phyloP scores from a whole-genome alignment of 805 yeast species.

The Kazachstania taianensis region DNA sequence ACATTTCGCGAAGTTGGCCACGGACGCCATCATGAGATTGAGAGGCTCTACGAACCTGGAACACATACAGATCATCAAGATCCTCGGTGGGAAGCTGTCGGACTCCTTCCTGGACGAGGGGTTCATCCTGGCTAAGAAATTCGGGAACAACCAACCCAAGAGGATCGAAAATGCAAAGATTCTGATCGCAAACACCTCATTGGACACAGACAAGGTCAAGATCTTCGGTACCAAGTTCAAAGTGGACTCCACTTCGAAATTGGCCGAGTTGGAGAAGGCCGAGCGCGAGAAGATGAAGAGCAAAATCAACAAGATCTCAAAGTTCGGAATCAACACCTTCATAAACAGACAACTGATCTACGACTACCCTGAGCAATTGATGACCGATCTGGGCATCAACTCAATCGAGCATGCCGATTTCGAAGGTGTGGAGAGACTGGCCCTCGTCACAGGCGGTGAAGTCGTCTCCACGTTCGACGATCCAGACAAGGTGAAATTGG shows the following conservation, averaged over 20 bases:
- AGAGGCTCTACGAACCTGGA: conserved; percentile 82
- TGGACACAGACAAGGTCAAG: conserved; percentile 96
- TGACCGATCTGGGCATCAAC: conserved; percentile 77
- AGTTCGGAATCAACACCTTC: conserved; percentile 79
- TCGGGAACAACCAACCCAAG: conserved; percentile 93
- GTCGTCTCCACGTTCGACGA: conserved; percentile 93
- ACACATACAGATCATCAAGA: conserved; percentile 87
- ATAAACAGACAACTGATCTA: conserved; percentile 94
- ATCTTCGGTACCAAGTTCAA: conserved; percentile 96
- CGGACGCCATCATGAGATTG: conserved; percentile 82
- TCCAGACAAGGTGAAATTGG: conserved; percentile 78
- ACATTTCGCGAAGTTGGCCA: conserved; percentile 80
- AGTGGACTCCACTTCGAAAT: conserved; percentile 87
- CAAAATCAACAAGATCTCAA: conserved; percentile 81
- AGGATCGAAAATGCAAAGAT: conserved; percentile 72
- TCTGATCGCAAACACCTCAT: conserved; percentile 86
- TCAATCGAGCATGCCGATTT: conserved; percentile 97
- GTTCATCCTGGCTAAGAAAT: conserved; percentile 79
- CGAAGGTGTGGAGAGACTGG: conserved; percentile 93
- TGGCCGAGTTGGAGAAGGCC: conserved; percentile 89
- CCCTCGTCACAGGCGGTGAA: conserved; percentile 96
- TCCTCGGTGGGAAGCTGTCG: conserved; percentile 81
- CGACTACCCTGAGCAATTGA: conserved; percentile 95
- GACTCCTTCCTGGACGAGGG: conserved; percentile 96
- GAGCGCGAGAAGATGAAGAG: conserved; percentile 87